A percentile compares a stretch with the other conserved stretches of the same genome.
These are phyloP conservation scores for Trichosporon faecale DNA, from an alignment of 1,284 basidiomycete species.

Conservation along the genomic window DNA sequence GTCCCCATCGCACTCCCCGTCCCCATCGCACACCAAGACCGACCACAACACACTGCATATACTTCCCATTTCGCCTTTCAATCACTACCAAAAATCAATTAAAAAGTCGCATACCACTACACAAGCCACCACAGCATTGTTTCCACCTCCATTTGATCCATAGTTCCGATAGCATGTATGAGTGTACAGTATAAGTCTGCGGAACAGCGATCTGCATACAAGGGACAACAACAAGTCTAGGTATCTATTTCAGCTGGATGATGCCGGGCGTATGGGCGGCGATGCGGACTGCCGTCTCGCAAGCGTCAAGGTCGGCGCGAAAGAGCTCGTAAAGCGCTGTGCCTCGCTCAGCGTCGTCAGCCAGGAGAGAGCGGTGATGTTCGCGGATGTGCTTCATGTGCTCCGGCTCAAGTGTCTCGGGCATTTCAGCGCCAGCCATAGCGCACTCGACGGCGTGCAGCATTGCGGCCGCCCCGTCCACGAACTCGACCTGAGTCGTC, in stretches of 20 bases:
- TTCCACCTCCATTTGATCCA: background rate
- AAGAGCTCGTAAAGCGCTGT: background rate
- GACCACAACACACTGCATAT: background rate
- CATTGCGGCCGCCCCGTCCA: background rate
- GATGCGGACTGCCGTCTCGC: background rate
- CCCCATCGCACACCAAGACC: background rate
- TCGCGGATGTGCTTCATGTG: background rate
- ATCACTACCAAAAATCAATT: background rate
- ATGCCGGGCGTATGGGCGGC: background rate
- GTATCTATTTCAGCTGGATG: background rate
- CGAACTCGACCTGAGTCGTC: background rate
- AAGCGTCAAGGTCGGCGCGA: background rate
- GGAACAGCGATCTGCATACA: background rate
- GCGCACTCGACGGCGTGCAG: background rate
- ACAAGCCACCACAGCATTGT: background rate
- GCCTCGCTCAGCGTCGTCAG: background rate
- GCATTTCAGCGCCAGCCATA: background rate
- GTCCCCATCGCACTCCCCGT: background rate
- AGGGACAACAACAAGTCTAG: background rate
- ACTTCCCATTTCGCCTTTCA: background rate
- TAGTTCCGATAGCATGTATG: constrained; percentile 8
- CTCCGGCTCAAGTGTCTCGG: background rate
- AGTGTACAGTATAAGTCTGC: background rate
- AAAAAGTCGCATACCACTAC: background rate
- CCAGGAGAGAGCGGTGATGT: background rate